phyloP scores from a whole-genome alignment of 2,329 filamentous ascomycete species.

The Paraphaeosphaeria sporulosa region DNA sequence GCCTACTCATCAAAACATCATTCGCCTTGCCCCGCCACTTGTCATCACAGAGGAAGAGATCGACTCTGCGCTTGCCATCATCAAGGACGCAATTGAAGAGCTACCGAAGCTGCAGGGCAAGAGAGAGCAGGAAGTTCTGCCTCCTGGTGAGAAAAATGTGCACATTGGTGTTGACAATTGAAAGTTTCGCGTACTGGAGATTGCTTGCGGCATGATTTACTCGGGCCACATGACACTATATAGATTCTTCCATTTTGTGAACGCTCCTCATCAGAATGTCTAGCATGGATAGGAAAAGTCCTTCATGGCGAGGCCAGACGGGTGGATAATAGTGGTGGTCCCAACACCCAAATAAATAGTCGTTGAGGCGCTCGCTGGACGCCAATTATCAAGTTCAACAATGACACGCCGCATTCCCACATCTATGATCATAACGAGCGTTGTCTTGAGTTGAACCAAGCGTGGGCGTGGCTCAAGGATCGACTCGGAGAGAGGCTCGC shows the following conservation, averaged over 20 bases:
- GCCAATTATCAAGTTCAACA: background rate
- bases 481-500: background rate
- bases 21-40: slow-evolving; percentile 93
- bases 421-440: no score
- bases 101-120: slow-evolving; percentile 72
- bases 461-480: background rate
- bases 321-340: background rate
- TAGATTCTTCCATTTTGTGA: background rate
- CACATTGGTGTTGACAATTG: slow-evolving; percentile 67
- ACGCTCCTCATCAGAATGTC: background rate
- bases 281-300: background rate
- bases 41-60: slow-evolving; percentile 93
- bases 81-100: slow-evolving; percentile 81
- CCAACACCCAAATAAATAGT: background rate
- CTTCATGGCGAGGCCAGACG: background rate
- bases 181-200: background rate
- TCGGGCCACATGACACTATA: background rate
- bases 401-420: background rate
- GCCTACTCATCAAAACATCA: slow-evolving; percentile 98
- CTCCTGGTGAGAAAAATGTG: slow-evolving; percentile 67
- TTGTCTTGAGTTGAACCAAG: background rate
- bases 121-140: slow-evolving; percentile 61
- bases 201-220: background rate
- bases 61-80: slow-evolving; percentile 76
- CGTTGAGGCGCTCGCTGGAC: background rate